Percentiles rank a stretch among this genome's conserved stretches.
phyloP scores from a whole-genome alignment of 1,284 basidiomycete genomes.

The Cryptococcus sp. region DNA sequence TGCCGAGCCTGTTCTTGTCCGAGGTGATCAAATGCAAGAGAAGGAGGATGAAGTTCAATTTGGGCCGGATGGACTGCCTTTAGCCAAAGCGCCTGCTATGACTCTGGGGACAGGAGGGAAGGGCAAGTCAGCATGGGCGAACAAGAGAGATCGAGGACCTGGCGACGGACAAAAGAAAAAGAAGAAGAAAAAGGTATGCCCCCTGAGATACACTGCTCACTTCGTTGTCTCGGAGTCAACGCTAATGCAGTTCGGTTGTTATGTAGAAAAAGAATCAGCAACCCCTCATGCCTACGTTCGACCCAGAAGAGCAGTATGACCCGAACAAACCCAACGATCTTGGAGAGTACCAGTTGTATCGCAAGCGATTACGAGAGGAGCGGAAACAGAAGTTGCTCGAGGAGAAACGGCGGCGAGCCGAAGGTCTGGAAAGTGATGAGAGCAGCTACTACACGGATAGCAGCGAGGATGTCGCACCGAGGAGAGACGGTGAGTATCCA shows the following conservation, averaged over 20 bases:
- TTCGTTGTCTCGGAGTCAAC: neutral
- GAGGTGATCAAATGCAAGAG: neutral
- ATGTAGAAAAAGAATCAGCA: slow-evolving; percentile 23
- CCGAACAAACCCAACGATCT: slow-evolving; percentile 52
- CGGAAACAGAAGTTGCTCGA: slow-evolving; percentile 27
- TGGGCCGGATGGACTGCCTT: slow-evolving; percentile 37
- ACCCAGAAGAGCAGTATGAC: slow-evolving; percentile 52
- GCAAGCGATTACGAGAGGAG: slow-evolving; percentile 42
- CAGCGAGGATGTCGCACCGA: slow-evolving; percentile 44
- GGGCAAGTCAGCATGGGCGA: slow-evolving; percentile 21
- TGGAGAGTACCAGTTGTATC: slow-evolving; percentile 49
- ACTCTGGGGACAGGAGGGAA: slow-evolving; percentile 29
- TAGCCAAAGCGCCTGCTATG: slow-evolving; percentile 50
- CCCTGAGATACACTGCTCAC: neutral
- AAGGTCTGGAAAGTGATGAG: slow-evolving; percentile 36
- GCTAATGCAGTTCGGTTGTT: neutral
- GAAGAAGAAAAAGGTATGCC: slow-evolving; percentile 45
- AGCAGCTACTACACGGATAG: slow-evolving; percentile 48
- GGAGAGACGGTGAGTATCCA: slow-evolving; percentile 45
- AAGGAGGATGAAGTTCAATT: slow-evolving; percentile 24
- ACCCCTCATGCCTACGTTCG: slow-evolving; percentile 39
- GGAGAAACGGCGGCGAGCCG: slow-evolving; percentile 27
- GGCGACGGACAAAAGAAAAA: slow-evolving; percentile 31
- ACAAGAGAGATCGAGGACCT: slow-evolving; percentile 18
- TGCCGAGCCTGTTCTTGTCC: slow-evolving; percentile 11